Evolutionary conservation across 495 filamentous ascomycete species (phyloP).

Genomic region (Parachaetomium inaequale): DNA sequence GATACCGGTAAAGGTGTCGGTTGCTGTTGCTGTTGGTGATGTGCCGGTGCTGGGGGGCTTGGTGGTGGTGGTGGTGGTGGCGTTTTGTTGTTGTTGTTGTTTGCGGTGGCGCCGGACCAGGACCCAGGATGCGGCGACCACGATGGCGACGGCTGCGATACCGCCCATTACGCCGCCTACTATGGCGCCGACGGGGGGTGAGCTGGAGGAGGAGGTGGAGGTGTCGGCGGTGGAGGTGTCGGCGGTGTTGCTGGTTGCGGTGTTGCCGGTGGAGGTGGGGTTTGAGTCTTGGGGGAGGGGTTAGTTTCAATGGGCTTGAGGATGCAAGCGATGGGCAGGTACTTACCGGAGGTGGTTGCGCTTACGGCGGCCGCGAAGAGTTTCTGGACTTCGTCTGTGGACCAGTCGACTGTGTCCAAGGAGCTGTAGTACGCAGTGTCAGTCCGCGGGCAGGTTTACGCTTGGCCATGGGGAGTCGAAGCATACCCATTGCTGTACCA

Average conservation of each 20-base stretch:
- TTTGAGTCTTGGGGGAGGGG: neutral
- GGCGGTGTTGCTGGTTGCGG: neutral
- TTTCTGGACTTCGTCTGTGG: neutral
- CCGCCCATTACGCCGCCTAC: slow-evolving; percentile 15
- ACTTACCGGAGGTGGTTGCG: neutral
- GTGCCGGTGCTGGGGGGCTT: neutral
- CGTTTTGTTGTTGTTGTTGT: neutral
- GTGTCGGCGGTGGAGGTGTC: neutral
- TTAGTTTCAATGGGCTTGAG: neutral
- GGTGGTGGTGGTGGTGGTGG: neutral
- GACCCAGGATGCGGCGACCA: neutral
- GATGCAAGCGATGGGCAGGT: neutral
- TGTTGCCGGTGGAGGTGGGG: neutral
- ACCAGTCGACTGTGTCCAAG: neutral
- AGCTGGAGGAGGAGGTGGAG: neutral
- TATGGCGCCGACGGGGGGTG: slow-evolving; percentile 14
- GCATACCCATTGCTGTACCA: slow-evolving; percentile 29
- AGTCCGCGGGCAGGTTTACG: neutral
- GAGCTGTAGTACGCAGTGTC: slow-evolving; percentile 1
- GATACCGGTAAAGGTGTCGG: too few relatives aligned
- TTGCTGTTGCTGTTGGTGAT: neutral
- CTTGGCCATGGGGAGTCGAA: neutral
- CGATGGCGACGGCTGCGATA: slow-evolving; percentile 6
- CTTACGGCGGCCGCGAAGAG: neutral
- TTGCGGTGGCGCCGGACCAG: neutral